phyloP scores from a whole-genome alignment of 2,329 filamentous ascomycete species.

The Aureobasidium leucospermi region DNA sequence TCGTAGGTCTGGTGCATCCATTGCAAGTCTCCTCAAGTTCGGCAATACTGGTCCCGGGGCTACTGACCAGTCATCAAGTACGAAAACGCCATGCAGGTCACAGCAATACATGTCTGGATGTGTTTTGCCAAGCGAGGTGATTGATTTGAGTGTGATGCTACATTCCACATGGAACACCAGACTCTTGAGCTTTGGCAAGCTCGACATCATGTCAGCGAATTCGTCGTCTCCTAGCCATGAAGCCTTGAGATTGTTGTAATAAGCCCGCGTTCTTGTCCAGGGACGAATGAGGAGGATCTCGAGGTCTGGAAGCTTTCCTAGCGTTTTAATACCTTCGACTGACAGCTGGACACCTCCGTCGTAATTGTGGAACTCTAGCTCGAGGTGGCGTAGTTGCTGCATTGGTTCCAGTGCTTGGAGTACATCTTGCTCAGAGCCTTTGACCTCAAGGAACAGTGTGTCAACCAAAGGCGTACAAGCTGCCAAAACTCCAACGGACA shows the following conservation, averaged over 20 bases:
- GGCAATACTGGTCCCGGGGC: background rate
- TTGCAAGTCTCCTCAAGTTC: background rate
- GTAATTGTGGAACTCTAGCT: background rate
- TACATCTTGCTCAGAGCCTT: background rate
- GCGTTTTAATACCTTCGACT: background rate
- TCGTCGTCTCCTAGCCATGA: background rate
- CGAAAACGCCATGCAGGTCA: background rate
- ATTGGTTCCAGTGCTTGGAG: background rate
- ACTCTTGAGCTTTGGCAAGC: background rate
- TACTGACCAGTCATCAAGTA: background rate
- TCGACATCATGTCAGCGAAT: background rate
- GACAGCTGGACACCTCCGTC: background rate
- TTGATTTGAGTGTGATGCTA: background rate
- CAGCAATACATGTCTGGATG: background rate
- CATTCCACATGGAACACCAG: background rate
- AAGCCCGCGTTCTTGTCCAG: background rate
- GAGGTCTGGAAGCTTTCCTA: background rate
- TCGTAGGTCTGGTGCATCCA: background rate
- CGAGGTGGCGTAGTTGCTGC: background rate
- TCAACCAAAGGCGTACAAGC: background rate
- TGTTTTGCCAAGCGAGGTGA: background rate
- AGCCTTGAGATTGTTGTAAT: background rate
- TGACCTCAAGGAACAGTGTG: background rate
- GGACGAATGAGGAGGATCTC: background rate
- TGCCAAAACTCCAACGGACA: background rate